Base-by-base conservation (phyloP, 1,284 basidiomycete species). In the Erythrobasidium hasegawianum region DNA sequence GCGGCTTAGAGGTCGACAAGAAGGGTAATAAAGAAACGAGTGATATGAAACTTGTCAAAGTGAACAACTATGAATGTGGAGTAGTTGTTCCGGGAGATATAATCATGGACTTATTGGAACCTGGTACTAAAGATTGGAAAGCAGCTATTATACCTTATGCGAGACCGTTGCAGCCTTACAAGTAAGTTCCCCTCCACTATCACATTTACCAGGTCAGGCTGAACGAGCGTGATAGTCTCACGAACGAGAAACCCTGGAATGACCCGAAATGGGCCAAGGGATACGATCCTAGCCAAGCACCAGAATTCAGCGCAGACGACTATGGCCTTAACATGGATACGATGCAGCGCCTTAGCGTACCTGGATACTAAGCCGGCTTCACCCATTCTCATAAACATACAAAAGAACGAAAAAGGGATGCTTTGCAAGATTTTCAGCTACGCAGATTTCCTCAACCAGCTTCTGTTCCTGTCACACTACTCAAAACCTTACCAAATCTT, bases 31-130 rank as follows among this genome's bases (percentile, higher is more conserved):
- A 47, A n/a, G 43, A 47, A 24, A 47, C 43, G 43, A 47, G 43
- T 14, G 43, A 47, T 24, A 45, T 45, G 40, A 38, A 24, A 29
- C 24, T 59, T 39, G 22, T 59, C 16, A 49, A 40, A 57, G 56
- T 50, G 7, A 40, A 27, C 24, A 71, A 71, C 40, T 68, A 29
- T 18, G 70, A 71, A 62, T 59, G 68, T 18, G 70, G 70, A 26
- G 58, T 71, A 20, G 43, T 69, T 22, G 39, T 71, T 38, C 58
- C 47, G 9, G 57, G 70, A 11, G 20, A 55, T 10, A 33, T 61
- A 33, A n/a, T 69, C 18, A 39, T 33, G 33, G 38, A 20, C 11
- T 22, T 71, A 24, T 49, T 71, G 45, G 68, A 67, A 59, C 26
- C 33, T 1, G 70, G 61, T 14, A 50, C 64, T 5, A 47, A 24